Base-by-base conservation (phyloP, 163 green algal genomes). In the Dunaliella salina region DNA sequence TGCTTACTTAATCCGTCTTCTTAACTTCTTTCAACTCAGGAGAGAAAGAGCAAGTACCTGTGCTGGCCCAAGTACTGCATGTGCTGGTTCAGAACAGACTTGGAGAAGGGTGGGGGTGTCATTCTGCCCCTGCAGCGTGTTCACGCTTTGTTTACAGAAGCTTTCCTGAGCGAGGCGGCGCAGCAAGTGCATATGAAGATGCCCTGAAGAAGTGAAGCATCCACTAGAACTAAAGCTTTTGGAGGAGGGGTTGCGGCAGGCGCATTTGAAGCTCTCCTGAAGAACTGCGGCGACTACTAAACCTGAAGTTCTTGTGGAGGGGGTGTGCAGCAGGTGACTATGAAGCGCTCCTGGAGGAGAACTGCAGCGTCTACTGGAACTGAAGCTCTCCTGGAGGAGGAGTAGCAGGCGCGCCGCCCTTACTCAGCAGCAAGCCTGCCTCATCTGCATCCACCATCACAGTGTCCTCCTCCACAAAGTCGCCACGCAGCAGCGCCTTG, bases 401-500 rank as follows among this genome's bases (percentile, higher is more conserved):
- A 26, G 22, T 1, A 75, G 63, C 22, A 29, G 63, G 63, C 63
- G 22, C 24, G 22, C 83, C 85, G 13, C 85, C 85, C 46, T 88
- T 85, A 25, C 72, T 26, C 46, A 92, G 79, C 86, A 88, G 29
- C 81, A 91, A 59, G 3, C 89, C 87, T 0, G 72, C 57, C 29
- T 89, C 87, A 35, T 89, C 85, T 35, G 83, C 88, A 75, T 88
- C 83, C 85, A 91, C 90, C 33, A 91, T 63, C 5, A 93, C 87
- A 12, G 90, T 93, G 88, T 93, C 90, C 32, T 93, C 90, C 67
- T 93, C 90, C 81, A 86, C 88, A 84, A 97, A 95, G 20, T 98
- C 94, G 0, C 95, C 96, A 0, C 94, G 88, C 81, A 99, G 91
- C 72, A 91, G 35, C 32, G 89, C 89, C 91, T 98, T 96, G 26